Percentiles rank a stretch among this genome's conserved stretches.
phyloP scores from a whole-genome alignment of 2,329 filamentous ascomycete genomes.

The Albifimbria verrucaria region DNA sequence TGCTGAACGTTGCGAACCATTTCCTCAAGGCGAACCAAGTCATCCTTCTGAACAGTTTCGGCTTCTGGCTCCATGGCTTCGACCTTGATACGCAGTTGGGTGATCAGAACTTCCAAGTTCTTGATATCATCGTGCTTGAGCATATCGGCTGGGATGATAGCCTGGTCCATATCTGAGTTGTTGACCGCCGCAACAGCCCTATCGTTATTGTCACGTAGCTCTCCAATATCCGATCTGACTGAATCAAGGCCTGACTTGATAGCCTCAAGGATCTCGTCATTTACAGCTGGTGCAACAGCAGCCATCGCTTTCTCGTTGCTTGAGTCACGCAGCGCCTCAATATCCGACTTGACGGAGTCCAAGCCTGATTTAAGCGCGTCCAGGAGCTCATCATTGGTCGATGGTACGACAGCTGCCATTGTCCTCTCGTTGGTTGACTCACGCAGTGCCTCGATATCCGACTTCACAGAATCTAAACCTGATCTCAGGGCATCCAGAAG shows the following conservation, averaged over 20 bases:
- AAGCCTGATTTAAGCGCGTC: slow-evolving; percentile 80
- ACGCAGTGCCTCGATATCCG: slow-evolving; percentile 66
- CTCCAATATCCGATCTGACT: slow-evolving; percentile 72
- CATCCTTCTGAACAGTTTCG: slow-evolving; percentile 43
- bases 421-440: slow-evolving; percentile 69
- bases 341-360: slow-evolving; percentile 28
- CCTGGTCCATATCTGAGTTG: slow-evolving; percentile 18
- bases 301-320: slow-evolving; percentile 43
- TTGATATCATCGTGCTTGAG: slow-evolving; percentile 73
- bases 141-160: slow-evolving; percentile 40
- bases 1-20: slow-evolving; percentile 46
- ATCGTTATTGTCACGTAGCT: slow-evolving; percentile 56
- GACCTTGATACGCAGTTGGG: slow-evolving; percentile 78
- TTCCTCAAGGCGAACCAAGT: slow-evolving; percentile 53
- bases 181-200: slow-evolving; percentile 44
- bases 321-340: slow-evolving; percentile 42
- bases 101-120: slow-evolving; percentile 79
- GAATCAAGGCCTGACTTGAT: slow-evolving; percentile 74
- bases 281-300: slow-evolving; percentile 39
- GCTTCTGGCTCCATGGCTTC: slow-evolving; percentile 47
- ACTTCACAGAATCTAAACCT: slow-evolving; percentile 68
- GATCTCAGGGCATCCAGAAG: slow-evolving; percentile 78
- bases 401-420: slow-evolving; percentile 48
- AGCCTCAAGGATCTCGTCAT: slow-evolving; percentile 81
- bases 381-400: slow-evolving; percentile 73